phyloP scores from a whole-genome alignment of 2,329 filamentous ascomycete genomes.

The Fusarium ambrosium region DNA sequence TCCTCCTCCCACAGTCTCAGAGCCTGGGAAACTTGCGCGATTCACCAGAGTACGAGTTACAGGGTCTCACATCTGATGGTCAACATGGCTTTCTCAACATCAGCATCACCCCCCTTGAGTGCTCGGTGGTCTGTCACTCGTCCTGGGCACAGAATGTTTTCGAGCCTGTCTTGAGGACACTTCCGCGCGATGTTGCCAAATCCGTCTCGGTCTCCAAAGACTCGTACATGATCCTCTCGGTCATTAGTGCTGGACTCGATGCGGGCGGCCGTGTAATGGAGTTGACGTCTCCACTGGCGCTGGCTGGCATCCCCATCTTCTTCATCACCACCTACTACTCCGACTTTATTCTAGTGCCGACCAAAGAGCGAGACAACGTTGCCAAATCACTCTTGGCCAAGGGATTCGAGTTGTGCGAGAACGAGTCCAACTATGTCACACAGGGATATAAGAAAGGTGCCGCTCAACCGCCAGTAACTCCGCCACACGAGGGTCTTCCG shows the following conservation, averaged over 20 bases:
- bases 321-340: slow-evolving; percentile 99
- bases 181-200: slow-evolving; percentile 67
- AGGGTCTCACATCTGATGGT: slow-evolving; percentile 64
- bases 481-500: slow-evolving; percentile 80
- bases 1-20: slow-evolving; percentile 78
- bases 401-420: slow-evolving; percentile 87
- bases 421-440: slow-evolving; percentile 75
- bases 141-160: slow-evolving; percentile 82
- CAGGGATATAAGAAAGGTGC: slow-evolving; percentile 49
- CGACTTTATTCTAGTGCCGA: slow-evolving; percentile 94
- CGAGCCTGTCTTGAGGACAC: slow-evolving; percentile 73
- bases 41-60: slow-evolving; percentile 55
- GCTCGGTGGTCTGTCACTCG: slow-evolving; percentile 89
- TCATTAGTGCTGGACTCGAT: slow-evolving; percentile 90
- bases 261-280: slow-evolving; percentile 93
- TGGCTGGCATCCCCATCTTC: slow-evolving; percentile 96
- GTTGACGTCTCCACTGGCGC: slow-evolving; percentile 87
- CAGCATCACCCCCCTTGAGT: slow-evolving; percentile 91
- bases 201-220: slow-evolving; percentile 83
- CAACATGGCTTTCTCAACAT: slow-evolving; percentile 91
- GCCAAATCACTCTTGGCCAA: slow-evolving; percentile 81
- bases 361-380: slow-evolving; percentile 79
- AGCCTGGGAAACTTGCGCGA: slow-evolving; percentile 53
- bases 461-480: slow-evolving; percentile 56
- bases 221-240: slow-evolving; percentile 88